These are phyloP conservation scores for Beauveria scarabaeidicola DNA, from an alignment of 2,329 filamentous ascomycete genomes.

Conservation along the genomic window DNA sequence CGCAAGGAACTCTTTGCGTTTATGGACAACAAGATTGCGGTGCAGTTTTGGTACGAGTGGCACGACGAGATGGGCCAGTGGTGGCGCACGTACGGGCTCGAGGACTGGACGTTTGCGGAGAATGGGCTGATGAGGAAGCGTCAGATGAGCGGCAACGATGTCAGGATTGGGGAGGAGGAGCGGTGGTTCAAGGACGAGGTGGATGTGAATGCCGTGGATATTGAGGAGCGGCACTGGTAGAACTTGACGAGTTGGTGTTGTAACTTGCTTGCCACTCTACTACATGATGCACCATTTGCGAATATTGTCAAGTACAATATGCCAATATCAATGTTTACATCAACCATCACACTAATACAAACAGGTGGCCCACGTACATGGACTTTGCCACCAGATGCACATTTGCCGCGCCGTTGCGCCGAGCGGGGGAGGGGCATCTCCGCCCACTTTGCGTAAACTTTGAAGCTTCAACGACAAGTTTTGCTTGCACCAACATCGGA, in stretches of 20 bases:
- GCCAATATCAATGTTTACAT: too few species aligned
- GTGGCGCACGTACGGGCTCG: slow-evolving; percentile 81
- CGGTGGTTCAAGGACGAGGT: slow-evolving; percentile 64
- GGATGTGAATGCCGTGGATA: slow-evolving; percentile 58
- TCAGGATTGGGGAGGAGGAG: slow-evolving; percentile 51
- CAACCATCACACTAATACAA: too few species aligned
- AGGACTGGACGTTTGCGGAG: slow-evolving; percentile 68
- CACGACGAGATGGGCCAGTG: slow-evolving; percentile 62
- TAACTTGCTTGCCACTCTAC: too few species aligned
- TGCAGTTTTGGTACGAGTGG: slow-evolving; percentile 89
- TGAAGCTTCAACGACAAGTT: not conserved
- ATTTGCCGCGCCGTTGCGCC: not conserved
- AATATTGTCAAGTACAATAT: too few species aligned
- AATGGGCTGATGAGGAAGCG: slow-evolving; percentile 65
- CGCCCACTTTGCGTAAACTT: slow-evolving; percentile 1
- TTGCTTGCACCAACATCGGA: not conserved
- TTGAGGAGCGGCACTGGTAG: slow-evolving; percentile 61
- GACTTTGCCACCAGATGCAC: not conserved
- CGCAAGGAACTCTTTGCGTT: slow-evolving; percentile 82
- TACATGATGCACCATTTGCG: too few species aligned
- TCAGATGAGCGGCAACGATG: slow-evolving; percentile 68
- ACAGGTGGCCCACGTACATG: not conserved
- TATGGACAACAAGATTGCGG: slow-evolving; percentile 65
- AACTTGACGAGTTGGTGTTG: not conserved
- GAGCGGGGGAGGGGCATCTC: slow-evolving; percentile 3